phyloP scores from a whole-genome alignment of 169 alveolate genomes.

The Plasmodium berghei region DNA sequence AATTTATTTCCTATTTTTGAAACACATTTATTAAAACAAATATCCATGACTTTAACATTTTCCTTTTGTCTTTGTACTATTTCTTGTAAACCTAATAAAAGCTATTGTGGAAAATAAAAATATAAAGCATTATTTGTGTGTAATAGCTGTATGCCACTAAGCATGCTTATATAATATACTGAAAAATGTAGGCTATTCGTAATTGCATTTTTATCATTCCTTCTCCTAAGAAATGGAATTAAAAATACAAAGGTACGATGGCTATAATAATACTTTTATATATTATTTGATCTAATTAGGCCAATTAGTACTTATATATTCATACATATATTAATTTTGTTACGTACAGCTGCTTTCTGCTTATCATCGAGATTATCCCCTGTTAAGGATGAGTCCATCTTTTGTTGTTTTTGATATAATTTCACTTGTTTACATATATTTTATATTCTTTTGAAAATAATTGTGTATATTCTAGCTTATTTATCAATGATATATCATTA shows the following conservation, averaged over 20 bases:
- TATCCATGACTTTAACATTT: conserved; percentile 71
- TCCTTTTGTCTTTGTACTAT: conserved; percentile 64
- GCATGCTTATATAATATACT: no score
- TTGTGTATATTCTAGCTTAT: no score
- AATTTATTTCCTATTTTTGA: conserved; percentile 54
- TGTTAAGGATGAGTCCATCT: conserved; percentile 26
- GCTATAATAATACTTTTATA: background rate
- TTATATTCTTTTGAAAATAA: no score
- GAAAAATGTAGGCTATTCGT: background rate
- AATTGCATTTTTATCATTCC: background rate
- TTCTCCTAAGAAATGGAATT: background rate
- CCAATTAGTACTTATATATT: background rate
- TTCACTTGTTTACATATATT: no score
- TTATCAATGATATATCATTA: no score
- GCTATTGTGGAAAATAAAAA: conserved; percentile 13
- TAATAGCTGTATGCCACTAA: background rate
- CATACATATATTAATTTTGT: conserved; percentile 1
- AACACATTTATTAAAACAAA: conserved; percentile 71
- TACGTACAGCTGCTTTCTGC: conserved; percentile 61
- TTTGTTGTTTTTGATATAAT: background rate
- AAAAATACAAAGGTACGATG: no score
- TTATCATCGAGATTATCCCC: conserved; percentile 71
- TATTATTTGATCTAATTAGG: background rate
- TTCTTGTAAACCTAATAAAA: conserved; percentile 60
- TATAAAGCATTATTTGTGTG: background rate